Base-by-base conservation (phyloP, 768 basidiomycete genomes). In the Daedaleopsis sinensis region DNA sequence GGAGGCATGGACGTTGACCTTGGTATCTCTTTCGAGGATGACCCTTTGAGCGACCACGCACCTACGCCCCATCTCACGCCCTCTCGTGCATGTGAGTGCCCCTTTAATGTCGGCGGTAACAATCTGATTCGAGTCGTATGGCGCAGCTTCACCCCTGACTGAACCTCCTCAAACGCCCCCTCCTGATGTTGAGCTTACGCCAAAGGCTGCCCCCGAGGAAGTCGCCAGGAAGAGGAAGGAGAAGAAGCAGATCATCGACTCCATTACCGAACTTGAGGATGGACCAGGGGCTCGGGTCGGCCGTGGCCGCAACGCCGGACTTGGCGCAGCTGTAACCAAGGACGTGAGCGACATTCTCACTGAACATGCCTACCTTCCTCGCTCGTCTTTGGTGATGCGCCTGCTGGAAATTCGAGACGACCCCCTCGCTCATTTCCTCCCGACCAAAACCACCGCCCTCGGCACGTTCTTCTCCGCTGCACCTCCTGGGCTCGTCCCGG, bases 161-260 rank as follows among this genome's bases (percentile, higher is more conserved):
- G 89, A 91, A 58, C 80, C 84, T 47, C 93, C 93, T 7, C 76
- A 80, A 27, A 95, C 94, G 2, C 93, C 94, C 24, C 90, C 90
- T 1, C 88, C 88, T 13, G 82, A 84, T 24, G 71, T 82, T 8
- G 74, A 79, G 42, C 65, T 82, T 58, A 79, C 82, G 8, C 80
- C 84, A 5, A 79, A 79, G 5, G 80, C 77, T 32, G 80, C 78
- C n/a, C 79, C 77, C 43, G 74, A 78, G 39, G 76, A 77, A 52
- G 68, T 74, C 13, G 73, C 70, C n/a, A 77, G 69, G 61, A 72
- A 69, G 78, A 83, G 77, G 78, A 83, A 67, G 83, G 88, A 90
- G 69, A 93, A 89, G 81, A 96, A 90, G 74, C 89, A 92, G 65
- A 92, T 95, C 48, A 90, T 96, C 57, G 96, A 98, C 72, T 82